These are phyloP conservation scores for Pichia sp. DNA, from an alignment of 1,139 yeast genomes.

Conservation along the genomic window DNA sequence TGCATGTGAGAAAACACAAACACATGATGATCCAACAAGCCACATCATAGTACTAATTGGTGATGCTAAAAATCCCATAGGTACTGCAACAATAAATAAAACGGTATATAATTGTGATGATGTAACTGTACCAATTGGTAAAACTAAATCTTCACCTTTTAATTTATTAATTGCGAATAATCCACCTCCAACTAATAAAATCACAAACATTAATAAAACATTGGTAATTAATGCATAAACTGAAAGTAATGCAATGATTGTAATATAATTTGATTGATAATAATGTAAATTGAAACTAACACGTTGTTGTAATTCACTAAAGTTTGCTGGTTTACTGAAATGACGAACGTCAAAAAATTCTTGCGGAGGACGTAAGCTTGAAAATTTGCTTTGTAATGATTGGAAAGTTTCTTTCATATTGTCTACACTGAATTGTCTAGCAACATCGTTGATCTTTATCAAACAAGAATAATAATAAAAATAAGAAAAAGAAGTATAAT, in stretches of 20 bases:
- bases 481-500: neutral
- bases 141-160: slow-evolving; percentile 71
- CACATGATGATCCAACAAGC: slow-evolving; percentile 93
- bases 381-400: slow-evolving; percentile 53
- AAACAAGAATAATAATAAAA: neutral
- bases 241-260: slow-evolving; percentile 64
- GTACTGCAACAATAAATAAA: slow-evolving; percentile 69
- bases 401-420: slow-evolving; percentile 27
- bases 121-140: slow-evolving; percentile 64
- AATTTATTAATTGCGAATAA: slow-evolving; percentile 71
- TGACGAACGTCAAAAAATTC: slow-evolving; percentile 91
- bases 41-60: slow-evolving; percentile 93
- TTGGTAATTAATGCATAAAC: slow-evolving; percentile 77
- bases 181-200: slow-evolving; percentile 63
- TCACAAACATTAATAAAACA: slow-evolving; percentile 74
- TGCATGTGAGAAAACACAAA: slow-evolving; percentile 85
- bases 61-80: slow-evolving; percentile 87
- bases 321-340: slow-evolving; percentile 82
- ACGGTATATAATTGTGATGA: slow-evolving; percentile 88
- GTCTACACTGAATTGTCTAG: slow-evolving; percentile 27
- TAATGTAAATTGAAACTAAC: slow-evolving; percentile 81
- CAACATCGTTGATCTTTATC: slow-evolving; percentile 8
- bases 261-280: slow-evolving; percentile 80
- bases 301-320: slow-evolving; percentile 85
- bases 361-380: slow-evolving; percentile 80